Conservation (phyloP, 23 red algal genomes). For the Pyropia yezoensis region DNA sequence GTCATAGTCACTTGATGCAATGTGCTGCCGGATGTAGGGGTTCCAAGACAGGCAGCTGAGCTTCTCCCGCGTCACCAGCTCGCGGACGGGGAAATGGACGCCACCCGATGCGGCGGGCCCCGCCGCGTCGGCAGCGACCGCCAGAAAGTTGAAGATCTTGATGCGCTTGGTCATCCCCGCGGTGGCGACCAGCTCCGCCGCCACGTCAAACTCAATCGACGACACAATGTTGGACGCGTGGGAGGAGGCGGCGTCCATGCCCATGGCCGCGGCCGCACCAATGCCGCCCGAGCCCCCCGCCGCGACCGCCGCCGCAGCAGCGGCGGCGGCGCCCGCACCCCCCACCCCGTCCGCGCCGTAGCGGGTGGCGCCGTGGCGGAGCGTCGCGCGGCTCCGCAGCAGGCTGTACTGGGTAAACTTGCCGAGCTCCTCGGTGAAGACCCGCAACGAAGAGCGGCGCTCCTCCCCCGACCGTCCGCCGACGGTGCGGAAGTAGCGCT, state of each 20-base stretch:
- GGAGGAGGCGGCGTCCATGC: conserved; percentile 8
- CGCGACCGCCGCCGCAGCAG: not conserved
- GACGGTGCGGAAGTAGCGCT: conserved; percentile 45
- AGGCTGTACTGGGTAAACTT: conserved; percentile 58
- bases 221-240: conserved; percentile 86
- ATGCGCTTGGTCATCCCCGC: conserved; percentile 88
- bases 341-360: conserved; percentile 35
- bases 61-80: conserved; percentile 78
- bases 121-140: conserved; percentile 21
- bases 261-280: not conserved
- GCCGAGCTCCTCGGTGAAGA: conserved; percentile 49
- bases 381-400: conserved; percentile 40
- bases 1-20: conserved; percentile 87
- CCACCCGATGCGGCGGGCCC: conserved; percentile 2
- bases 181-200: conserved; percentile 68
- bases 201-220: conserved; percentile 88
- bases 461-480: conserved; percentile 5
- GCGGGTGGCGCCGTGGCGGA: conserved; percentile 46
- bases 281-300: not conserved
- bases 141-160: conserved; percentile 91
- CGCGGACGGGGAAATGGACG: conserved; percentile 85
- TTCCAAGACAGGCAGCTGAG: conserved; percentile 91
- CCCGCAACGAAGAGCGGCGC: conserved; percentile 7
- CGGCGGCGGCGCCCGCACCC: no score
- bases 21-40: conserved; percentile 71